A percentile compares a stretch with the other conserved stretches of the same genome.
Conservation (phyloP, 2,329 filamentous ascomycete genomes). For the Stachybotrys chartarum region DNA sequence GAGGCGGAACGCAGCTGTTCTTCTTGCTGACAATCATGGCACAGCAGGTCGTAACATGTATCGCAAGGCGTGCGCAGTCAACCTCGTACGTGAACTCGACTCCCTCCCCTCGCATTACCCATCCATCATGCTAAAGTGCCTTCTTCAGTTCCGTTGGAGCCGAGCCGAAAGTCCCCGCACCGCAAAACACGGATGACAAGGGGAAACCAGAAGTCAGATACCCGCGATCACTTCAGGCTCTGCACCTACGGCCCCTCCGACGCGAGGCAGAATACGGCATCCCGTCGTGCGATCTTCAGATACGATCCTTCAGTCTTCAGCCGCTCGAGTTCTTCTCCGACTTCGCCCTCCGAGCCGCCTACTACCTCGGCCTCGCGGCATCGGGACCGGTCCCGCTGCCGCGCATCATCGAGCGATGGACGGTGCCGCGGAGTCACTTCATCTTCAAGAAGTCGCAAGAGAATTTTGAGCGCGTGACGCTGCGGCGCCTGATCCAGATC, state of each 20-base stretch:
- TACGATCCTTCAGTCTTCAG: constrained; percentile 83
- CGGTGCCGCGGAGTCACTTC: constrained; percentile 81
- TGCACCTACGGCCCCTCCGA: constrained; percentile 79
- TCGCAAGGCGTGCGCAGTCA: constrained; percentile 13
- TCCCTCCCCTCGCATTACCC: background rate
- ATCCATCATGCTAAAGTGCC: background rate
- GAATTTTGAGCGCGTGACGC: constrained; percentile 90
- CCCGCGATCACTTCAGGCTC: constrained; percentile 74
- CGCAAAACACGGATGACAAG: background rate
- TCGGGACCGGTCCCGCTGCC: constrained; percentile 82
- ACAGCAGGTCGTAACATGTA: constrained; percentile 12
- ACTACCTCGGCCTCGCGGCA: constrained; percentile 83
- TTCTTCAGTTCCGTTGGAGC: background rate
- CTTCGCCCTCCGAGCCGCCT: constrained; percentile 89
- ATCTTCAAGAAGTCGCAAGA: constrained; percentile 97
- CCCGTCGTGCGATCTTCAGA: constrained; percentile 82
- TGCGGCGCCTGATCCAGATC: constrained; percentile 83
- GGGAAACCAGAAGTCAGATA: constrained; percentile 37
- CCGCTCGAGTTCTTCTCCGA: constrained; percentile 93
- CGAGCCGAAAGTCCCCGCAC: background rate
- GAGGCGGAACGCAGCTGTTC: background rate
- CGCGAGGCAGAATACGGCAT: constrained; percentile 68
- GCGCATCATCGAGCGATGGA: constrained; percentile 86
- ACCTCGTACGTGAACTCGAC: constrained; percentile 14
- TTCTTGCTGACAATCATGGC: constrained; percentile 10